Evolutionary conservation across 768 basidiomycete genomes (phyloP), one percentile per base, ranked within the genome.

Genomic region (Leccinum barrowsii): DNA sequence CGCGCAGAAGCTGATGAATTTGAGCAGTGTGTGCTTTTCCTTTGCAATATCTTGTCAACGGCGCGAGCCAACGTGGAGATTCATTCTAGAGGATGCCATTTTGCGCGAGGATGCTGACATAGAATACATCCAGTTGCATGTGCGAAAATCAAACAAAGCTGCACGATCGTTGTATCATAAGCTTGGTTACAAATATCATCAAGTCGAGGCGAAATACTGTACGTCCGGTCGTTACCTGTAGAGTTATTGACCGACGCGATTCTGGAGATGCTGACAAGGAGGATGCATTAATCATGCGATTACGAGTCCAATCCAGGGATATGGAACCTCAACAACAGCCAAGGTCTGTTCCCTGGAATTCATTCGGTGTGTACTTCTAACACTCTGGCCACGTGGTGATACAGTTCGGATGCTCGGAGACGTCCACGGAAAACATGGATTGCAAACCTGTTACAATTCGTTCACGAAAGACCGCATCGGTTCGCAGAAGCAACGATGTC

Each of bases 111-210:
- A 62, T 8, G 15, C 7, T 7, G 21, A 37, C 8, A 47, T 74
- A 40, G 52, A 61, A 32, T 60, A 59, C 46, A 62, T 74, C 47
- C 65, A 74, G 34, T 32, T 72, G 34, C 65, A 74, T 2, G 72
- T 72, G 35, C 67, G 71, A 44, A 69, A 40, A 30, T 70, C 71
- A 28, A 72, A 72, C 48, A 66, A 46, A 26, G 59, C 63, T 10
- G 71, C 71, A 13, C 49, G 37, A 32, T 55, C 60, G 7, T 40
- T 74, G 5, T 72, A 72, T 24, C 40, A 59, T 2, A 67, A 63
- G 15, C 66, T 72, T 10, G 71, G 70, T 28, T 72, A 71, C 54
- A 3, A 21, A 11, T n/a, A 46, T 15, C 50, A 63, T 44, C 49
- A 48, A 6, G 32, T 60, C 12, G 72, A 62, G 1, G 17, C 17